phyloP scores from a whole-genome alignment of 2,329 filamentous ascomycete genomes.

The Epichloe gansuensis region DNA sequence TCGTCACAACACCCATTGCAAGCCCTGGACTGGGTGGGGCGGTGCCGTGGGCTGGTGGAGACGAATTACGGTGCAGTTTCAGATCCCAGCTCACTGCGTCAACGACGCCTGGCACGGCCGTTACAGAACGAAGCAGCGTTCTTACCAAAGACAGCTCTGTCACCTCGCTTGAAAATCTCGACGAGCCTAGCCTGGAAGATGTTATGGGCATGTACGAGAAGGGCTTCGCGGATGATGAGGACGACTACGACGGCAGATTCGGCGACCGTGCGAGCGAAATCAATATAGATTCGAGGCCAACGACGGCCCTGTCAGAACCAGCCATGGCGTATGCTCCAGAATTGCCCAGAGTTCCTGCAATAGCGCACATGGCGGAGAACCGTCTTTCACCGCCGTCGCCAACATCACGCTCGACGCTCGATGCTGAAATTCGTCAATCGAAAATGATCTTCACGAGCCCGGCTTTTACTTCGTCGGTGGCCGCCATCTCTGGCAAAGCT shows the following conservation, averaged over 20 bases:
- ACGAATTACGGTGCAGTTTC: conserved; percentile 43
- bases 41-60: conserved; percentile 36
- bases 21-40: conserved; percentile 18
- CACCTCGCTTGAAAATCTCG: conserved; percentile 44
- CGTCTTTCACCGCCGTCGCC: conserved; percentile 9
- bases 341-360: not conserved
- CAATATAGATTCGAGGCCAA: conserved; percentile 3
- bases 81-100: conserved; percentile 44
- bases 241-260: conserved; percentile 22
- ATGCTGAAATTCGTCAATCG: conserved; percentile 27
- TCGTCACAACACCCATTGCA: conserved; percentile 22
- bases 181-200: conserved; percentile 52
- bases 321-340: not conserved
- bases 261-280: conserved; percentile 5
- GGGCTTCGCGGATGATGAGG: conserved; percentile 40
- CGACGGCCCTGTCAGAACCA: conserved; percentile 6
- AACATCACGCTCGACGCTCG: conserved; percentile 18
- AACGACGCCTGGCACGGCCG: conserved; percentile 44
- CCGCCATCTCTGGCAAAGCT: conserved; percentile 22
- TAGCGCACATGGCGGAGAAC: conserved; percentile 9
- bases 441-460: conserved; percentile 28
- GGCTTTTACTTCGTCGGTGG: conserved; percentile 27
- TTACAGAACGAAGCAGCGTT: conserved; percentile 77
- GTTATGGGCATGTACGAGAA: conserved; percentile 60
- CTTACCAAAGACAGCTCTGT: conserved; percentile 68